A percentile compares a stretch with the other conserved stretches of the same genome.
These are phyloP conservation scores for Torulaspora gathmanii DNA, from an alignment of 805 yeast genomes.

Conservation along the genomic window DNA sequence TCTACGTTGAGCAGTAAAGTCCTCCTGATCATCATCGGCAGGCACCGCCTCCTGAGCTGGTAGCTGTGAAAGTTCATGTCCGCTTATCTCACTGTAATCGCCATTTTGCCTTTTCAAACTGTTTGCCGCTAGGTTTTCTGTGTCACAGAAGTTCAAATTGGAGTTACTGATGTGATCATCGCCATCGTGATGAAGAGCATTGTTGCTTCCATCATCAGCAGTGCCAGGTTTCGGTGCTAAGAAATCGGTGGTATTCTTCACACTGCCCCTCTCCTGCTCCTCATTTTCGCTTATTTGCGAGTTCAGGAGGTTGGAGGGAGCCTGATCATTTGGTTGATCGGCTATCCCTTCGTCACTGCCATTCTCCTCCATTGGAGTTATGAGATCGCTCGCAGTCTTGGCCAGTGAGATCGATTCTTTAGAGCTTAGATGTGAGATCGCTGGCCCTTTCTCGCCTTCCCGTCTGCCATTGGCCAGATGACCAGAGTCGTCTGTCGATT, in stretches of 20 bases:
- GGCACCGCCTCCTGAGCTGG: neutral
- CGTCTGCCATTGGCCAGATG: neutral
- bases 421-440: slow-evolving; percentile 1
- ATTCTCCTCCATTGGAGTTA: slow-evolving; percentile 7
- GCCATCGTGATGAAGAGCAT: slow-evolving; percentile 18
- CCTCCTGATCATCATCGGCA: neutral
- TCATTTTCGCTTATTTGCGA: neutral
- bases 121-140: slow-evolving; percentile 14
- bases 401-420: slow-evolving; percentile 5
- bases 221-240: slow-evolving; percentile 2
- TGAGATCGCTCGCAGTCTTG: slow-evolving; percentile 9
- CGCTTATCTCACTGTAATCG: slow-evolving; percentile 4
- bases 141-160: slow-evolving; percentile 6
- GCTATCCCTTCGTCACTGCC: slow-evolving; percentile 4
- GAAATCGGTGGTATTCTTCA: neutral
- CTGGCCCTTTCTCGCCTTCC: neutral
- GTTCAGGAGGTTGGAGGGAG: slow-evolving; percentile 19
- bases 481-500: neutral
- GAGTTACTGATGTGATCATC: slow-evolving; percentile 20
- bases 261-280: slow-evolving; percentile 1
- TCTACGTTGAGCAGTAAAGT: slow-evolving; percentile 4
- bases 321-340: slow-evolving; percentile 20
- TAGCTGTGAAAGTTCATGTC: neutral
- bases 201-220: slow-evolving; percentile 10
- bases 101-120: slow-evolving; percentile 23